A percentile compares a stretch with the other conserved stretches of the same genome.
phyloP scores from a whole-genome alignment of 352 stramenopile species.

The Globisporangium canariense region DNA sequence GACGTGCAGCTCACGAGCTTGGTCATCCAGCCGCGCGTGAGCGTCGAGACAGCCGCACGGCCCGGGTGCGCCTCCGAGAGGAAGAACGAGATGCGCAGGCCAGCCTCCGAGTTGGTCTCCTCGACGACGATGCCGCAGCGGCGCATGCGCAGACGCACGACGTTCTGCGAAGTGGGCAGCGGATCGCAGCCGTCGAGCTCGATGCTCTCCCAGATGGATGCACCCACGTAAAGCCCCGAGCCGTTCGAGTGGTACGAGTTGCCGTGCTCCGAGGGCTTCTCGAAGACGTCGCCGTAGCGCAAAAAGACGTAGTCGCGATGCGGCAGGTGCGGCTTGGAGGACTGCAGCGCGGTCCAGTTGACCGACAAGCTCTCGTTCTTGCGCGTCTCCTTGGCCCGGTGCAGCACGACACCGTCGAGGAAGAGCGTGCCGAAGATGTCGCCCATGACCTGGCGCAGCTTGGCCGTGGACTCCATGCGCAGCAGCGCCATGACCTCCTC shows the following conservation, averaged over 20 bases:
- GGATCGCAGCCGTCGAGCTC: conserved; percentile 76
- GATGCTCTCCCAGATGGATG: conserved; percentile 83
- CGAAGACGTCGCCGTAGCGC: conserved; percentile 74
- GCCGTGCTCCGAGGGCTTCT: conserved; percentile 61
- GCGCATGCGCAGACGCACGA: conserved; percentile 76
- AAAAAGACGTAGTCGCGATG: conserved; percentile 88
- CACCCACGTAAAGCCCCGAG: conserved; percentile 67
- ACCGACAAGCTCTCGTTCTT: conserved; percentile 72
- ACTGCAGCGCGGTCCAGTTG: conserved; percentile 80
- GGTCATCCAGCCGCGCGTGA: conserved; percentile 81
- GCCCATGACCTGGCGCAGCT: conserved; percentile 73
- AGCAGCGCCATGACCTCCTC: conserved; percentile 81
- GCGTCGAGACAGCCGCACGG: conserved; percentile 58
- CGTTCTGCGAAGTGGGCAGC: conserved; percentile 69
- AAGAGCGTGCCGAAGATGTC: conserved; percentile 84
- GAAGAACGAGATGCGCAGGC: conserved; percentile 66
- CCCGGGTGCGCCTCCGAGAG: conserved; percentile 75
- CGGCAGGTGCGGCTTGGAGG: conserved; percentile 76
- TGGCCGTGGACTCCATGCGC: conserved; percentile 62
- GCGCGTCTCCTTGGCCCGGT: conserved; percentile 54
- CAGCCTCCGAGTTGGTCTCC: conserved; percentile 54
- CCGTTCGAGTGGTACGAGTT: conserved; percentile 53
- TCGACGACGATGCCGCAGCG: conserved; percentile 80
- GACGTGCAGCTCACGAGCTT: conserved; percentile 74
- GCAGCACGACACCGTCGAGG: conserved; percentile 72